These are phyloP conservation scores for Hypoxylon crocopeplum DNA, from an alignment of 495 filamentous ascomycete species.

Conservation along the genomic window DNA sequence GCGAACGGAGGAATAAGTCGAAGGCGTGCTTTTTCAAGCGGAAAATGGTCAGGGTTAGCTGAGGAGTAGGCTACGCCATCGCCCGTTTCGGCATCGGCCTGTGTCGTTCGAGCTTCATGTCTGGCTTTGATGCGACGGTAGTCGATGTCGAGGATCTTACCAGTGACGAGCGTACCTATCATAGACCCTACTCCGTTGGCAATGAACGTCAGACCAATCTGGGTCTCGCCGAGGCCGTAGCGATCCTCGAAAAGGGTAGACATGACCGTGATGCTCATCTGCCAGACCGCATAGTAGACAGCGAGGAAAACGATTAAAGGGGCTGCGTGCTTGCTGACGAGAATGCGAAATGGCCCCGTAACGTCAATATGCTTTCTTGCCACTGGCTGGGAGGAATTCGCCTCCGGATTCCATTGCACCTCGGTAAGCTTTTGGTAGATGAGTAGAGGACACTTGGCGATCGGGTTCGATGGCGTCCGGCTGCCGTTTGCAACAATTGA, in stretches of 20 bases:
- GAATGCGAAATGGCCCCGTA: slow-evolving; percentile 53
- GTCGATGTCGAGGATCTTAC: slow-evolving; percentile 52
- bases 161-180: slow-evolving; percentile 55
- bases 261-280: slow-evolving; percentile 63
- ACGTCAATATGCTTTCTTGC: slow-evolving; percentile 47
- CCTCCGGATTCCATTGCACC: slow-evolving; percentile 25
- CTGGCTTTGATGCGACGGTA: slow-evolving; percentile 48
- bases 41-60: slow-evolving; percentile 33
- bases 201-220: slow-evolving; percentile 59
- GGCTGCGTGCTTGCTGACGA: slow-evolving; percentile 49
- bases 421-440: slow-evolving; percentile 44
- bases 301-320: slow-evolving; percentile 59
- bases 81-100: slow-evolving; percentile 11
- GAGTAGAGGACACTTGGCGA: slow-evolving; percentile 45
- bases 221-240: slow-evolving; percentile 54
- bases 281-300: slow-evolving; percentile 62
- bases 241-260: slow-evolving; percentile 54
- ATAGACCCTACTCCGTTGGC: slow-evolving; percentile 60
- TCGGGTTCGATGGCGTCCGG: slow-evolving; percentile 32
- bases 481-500: slow-evolving; percentile 61
- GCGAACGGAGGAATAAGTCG: slow-evolving; percentile 43
- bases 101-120: slow-evolving; percentile 20
- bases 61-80: neutral
- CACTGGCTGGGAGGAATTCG: slow-evolving; percentile 17
- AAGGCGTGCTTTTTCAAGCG: slow-evolving; percentile 49